phyloP scores from a whole-genome alignment of 208 protist species.

The Leishmania tropica region DNA sequence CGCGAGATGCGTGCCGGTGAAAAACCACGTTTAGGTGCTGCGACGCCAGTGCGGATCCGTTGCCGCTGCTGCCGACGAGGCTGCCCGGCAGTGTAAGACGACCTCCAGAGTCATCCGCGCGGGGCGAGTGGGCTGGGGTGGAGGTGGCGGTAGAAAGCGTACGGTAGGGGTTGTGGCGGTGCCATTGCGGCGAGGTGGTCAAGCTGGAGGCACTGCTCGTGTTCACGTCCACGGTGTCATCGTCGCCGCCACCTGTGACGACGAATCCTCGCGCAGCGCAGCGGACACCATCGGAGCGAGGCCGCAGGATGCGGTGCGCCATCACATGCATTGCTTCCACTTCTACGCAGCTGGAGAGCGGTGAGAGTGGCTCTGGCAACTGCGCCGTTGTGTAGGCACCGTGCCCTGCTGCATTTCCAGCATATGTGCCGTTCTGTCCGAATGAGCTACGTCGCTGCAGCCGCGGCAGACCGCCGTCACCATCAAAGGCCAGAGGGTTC shows the following conservation, averaged over 20 bases:
- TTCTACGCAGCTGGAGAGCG: background rate
- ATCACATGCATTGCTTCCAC: background rate
- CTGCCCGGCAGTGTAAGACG: background rate
- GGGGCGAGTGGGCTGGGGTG: background rate
- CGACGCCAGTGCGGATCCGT: background rate
- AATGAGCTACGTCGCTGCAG: background rate
- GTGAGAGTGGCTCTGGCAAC: background rate
- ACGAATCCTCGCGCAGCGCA: background rate
- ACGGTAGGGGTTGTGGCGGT: conserved; percentile 22
- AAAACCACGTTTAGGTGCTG: background rate
- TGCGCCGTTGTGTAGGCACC: background rate
- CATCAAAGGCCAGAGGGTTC: background rate
- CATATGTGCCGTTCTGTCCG: background rate
- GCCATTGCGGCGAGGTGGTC: conserved; percentile 16
- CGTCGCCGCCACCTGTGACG: background rate
- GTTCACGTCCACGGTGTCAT: background rate
- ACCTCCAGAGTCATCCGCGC: background rate
- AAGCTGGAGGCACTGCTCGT: conserved; percentile 11
- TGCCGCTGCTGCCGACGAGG: background rate
- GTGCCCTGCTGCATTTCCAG: background rate
- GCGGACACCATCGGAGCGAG: background rate
- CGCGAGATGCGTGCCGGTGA: background rate
- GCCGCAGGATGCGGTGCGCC: background rate
- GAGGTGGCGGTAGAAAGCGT: background rate
- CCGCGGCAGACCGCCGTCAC: background rate